Conservation (phyloP, 2,329 filamentous ascomycete genomes). For the Hawksworthiomyces lignivorus region DNA sequence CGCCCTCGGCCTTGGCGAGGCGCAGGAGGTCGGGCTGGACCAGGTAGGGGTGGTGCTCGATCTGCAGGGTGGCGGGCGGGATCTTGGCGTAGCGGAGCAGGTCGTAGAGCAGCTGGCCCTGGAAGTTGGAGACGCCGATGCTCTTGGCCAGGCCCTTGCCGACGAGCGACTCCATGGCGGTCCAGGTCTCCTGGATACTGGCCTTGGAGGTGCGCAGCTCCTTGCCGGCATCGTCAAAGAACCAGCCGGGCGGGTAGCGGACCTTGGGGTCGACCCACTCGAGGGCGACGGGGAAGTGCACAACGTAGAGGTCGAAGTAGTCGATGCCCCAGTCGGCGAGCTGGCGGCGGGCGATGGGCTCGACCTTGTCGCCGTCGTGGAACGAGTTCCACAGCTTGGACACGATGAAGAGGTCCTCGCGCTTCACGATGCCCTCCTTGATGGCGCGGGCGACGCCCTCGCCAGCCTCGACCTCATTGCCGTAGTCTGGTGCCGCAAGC, state of each 20-base stretch:
- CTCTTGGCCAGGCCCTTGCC: slow-evolving; percentile 59
- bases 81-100: slow-evolving; percentile 70
- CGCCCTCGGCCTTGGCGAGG: slow-evolving; percentile 61
- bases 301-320: slow-evolving; percentile 84
- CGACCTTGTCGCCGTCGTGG: slow-evolving; percentile 71
- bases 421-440: slow-evolving; percentile 71
- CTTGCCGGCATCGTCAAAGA: slow-evolving; percentile 49
- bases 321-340: slow-evolving; percentile 76
- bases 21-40: slow-evolving; percentile 65
- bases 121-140: slow-evolving; percentile 82
- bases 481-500: slow-evolving; percentile 55
- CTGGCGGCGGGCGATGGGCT: slow-evolving; percentile 68
- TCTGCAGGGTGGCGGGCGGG: slow-evolving; percentile 69
- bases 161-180: slow-evolving; percentile 69
- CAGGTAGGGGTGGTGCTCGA: slow-evolving; percentile 87
- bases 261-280: slow-evolving; percentile 75
- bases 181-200: slow-evolving; percentile 74
- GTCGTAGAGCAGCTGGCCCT: slow-evolving; percentile 68
- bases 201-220: slow-evolving; percentile 59
- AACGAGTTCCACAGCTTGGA: slow-evolving; percentile 92
- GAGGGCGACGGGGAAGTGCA: slow-evolving; percentile 83
- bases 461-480: slow-evolving; percentile 72
- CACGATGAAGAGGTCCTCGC: slow-evolving; percentile 83
- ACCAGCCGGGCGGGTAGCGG: slow-evolving; percentile 75
- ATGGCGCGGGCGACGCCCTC: slow-evolving; percentile 72